Evolutionary conservation across 768 basidiomycete species (phyloP), one percentile per base, ranked within the genome.

Genomic region (Podaxis sp.): DNA sequence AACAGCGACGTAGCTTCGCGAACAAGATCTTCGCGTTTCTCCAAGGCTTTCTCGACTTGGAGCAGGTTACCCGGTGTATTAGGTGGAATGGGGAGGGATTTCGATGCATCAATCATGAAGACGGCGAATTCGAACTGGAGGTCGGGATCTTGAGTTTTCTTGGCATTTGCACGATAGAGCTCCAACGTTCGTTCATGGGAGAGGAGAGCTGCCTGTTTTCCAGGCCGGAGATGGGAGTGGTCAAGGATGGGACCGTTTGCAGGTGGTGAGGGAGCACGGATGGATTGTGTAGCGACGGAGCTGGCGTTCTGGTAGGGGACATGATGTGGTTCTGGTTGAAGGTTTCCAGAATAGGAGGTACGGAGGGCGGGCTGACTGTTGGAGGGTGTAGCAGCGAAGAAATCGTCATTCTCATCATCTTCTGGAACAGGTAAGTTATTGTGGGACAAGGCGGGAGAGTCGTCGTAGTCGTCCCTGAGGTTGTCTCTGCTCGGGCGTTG

Each of bases 71-170:
- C 89, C 0, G 85, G 82, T 2, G 89, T 88, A 15, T 78, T 82
- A 2, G 77, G 78, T 4, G 93, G 92, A 61, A 92, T 87, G 46
- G 90, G 89, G 73, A 95, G 85, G 2, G 90, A 87, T 76, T 96
- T 97, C 54, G 95, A 92, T 54, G 96, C 94, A 71, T 98, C 97
- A 72, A 99, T 91, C 91, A 98, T 95, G 82, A 99, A 98, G 8
- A 96, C 93, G 44, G 96, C 94, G 68, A 99, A 98, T 74, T 99
- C 97, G 80, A 95, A 99, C 73, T 96, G 96, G 60, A 98, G 80
- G 70, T 98, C 94, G 0, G 96, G 96, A 74, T 99, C 95, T 78
- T 97, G 95, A 0, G 96, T 97, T 79, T 99, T 99, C 80, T 96
- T 97, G 36, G 96, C 97, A 75, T 99, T 99, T 49, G 90, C 87